Conservation (phyloP, 1,284 basidiomycete species). For the Apiotrichum mycotoxinovorans region DNA sequence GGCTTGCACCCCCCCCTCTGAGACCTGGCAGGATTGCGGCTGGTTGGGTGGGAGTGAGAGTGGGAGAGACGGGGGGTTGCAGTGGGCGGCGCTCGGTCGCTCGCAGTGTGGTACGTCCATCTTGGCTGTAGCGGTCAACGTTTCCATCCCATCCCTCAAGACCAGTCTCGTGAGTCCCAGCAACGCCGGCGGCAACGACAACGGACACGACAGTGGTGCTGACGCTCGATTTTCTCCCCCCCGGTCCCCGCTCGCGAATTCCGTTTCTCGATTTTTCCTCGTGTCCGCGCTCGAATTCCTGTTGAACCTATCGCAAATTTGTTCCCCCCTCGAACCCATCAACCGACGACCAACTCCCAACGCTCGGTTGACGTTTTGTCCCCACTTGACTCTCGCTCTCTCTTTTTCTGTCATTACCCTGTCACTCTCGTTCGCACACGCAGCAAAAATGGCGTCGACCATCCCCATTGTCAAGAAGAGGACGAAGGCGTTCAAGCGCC, state of each 20-base stretch:
- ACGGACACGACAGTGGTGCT: constrained; percentile 7
- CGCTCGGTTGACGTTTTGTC: background rate
- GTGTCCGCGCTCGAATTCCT: background rate
- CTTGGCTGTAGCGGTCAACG: background rate
- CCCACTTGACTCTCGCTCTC: no score
- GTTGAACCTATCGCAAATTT: background rate
- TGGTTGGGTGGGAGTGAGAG: background rate
- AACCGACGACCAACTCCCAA: no score
- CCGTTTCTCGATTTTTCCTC: background rate
- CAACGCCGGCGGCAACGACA: constrained; percentile 3
- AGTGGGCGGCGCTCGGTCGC: background rate
- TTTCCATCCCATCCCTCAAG: constrained; percentile 14
- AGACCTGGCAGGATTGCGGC: background rate
- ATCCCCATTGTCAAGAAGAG: constrained; percentile 94
- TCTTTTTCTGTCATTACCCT: no score
- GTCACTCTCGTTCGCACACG: background rate
- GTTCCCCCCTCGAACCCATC: background rate
- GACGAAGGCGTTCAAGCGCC: constrained; percentile 94
- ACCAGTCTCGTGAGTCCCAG: constrained; percentile 18
- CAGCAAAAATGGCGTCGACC: constrained; percentile 68
- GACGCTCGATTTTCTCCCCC: background rate
- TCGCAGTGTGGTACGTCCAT: background rate
- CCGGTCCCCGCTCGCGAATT: background rate
- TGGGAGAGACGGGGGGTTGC: no score
- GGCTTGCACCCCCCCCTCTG: background rate